Percentiles rank a stretch among this genome's conserved stretches.
Conservation (phyloP, 2,329 filamentous ascomycete species). For the Cercospora sojina region DNA sequence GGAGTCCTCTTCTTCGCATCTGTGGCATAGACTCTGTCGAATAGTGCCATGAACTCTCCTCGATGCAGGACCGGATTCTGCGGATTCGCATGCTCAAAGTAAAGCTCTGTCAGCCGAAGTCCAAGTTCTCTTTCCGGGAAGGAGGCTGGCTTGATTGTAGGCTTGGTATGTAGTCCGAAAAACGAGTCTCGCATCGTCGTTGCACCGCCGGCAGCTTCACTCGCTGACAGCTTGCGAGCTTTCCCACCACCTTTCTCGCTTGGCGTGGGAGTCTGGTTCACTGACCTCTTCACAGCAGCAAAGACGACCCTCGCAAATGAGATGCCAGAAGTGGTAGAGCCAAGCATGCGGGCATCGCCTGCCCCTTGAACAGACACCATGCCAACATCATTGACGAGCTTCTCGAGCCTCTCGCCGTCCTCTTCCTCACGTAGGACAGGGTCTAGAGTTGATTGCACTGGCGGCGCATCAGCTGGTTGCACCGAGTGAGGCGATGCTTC, state of each 20-base stretch:
- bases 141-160: constrained; percentile 77
- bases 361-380: constrained; percentile 76
- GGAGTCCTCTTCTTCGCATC: constrained; percentile 67
- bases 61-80: constrained; percentile 92
- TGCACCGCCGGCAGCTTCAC: constrained; percentile 55
- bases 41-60: constrained; percentile 83
- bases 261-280: constrained; percentile 53
- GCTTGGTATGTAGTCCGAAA: constrained; percentile 91
- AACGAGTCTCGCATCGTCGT: constrained; percentile 93
- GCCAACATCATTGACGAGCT: constrained; percentile 66
- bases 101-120: constrained; percentile 70
- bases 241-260: constrained; percentile 60
- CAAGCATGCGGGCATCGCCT: constrained; percentile 76
- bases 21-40: constrained; percentile 75
- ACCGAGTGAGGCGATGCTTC: constrained; percentile 18
- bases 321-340: constrained; percentile 76
- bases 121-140: constrained; percentile 80
- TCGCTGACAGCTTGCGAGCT: constrained; percentile 56
- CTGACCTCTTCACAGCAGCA: constrained; percentile 81
- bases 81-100: constrained; percentile 95
- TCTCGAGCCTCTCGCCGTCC: constrained; percentile 62
- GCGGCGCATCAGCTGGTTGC: background rate
- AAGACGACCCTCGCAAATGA: constrained; percentile 94
- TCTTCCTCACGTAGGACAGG: constrained; percentile 47
- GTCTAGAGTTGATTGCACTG: constrained; percentile 31